Evolutionary conservation across 768 basidiomycete species (phyloP).

Genomic region (Infundibulicybe gibba): DNA sequence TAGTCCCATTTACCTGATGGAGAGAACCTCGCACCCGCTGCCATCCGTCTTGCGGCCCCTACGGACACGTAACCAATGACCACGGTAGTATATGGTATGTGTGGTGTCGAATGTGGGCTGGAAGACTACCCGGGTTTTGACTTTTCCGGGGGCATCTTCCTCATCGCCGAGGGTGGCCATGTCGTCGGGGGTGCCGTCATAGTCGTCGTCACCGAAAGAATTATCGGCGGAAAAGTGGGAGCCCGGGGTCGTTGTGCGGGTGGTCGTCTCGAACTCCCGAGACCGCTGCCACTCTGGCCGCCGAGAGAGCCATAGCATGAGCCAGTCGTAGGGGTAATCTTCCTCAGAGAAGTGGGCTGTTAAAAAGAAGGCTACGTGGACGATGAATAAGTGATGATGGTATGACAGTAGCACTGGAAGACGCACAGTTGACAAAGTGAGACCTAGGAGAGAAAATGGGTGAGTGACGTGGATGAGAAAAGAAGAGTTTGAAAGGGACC

Average conservation of each 20-base stretch:
- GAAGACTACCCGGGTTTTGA: constrained; percentile 81
- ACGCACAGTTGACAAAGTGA: constrained; percentile 84
- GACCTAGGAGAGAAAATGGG: constrained; percentile 44
- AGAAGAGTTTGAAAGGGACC: constrained; percentile 17
- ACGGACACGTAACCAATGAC: constrained; percentile 79
- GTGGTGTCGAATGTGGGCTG: constrained; percentile 87
- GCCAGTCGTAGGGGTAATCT: constrained; percentile 88
- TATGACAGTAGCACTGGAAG: not conserved
- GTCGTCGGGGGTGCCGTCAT: constrained; percentile 31
- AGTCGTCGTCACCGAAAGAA: constrained; percentile 53
- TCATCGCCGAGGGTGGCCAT: constrained; percentile 14
- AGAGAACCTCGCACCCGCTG: constrained; percentile 70
- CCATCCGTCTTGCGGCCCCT: constrained; percentile 66
- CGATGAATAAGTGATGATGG: not conserved
- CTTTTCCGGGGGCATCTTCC: constrained; percentile 52
- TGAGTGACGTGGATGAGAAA: constrained; percentile 4
- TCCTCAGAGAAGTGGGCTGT: constrained; percentile 90
- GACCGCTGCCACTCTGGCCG: constrained; percentile 86
- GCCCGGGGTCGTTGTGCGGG: constrained; percentile 63
- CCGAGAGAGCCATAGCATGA: constrained; percentile 87
- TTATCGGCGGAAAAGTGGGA: constrained; percentile 47
- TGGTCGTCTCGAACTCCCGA: constrained; percentile 86
- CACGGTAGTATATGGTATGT: constrained; percentile 83
- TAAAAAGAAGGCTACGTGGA: constrained; percentile 70
- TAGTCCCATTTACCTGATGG: constrained; percentile 53